Evolutionary conservation across 192 early-diverging fungal genomes (phyloP), one percentile per base, ranked within the genome.

Genomic region (Gaertneriomyces semiglobifer): DNA sequence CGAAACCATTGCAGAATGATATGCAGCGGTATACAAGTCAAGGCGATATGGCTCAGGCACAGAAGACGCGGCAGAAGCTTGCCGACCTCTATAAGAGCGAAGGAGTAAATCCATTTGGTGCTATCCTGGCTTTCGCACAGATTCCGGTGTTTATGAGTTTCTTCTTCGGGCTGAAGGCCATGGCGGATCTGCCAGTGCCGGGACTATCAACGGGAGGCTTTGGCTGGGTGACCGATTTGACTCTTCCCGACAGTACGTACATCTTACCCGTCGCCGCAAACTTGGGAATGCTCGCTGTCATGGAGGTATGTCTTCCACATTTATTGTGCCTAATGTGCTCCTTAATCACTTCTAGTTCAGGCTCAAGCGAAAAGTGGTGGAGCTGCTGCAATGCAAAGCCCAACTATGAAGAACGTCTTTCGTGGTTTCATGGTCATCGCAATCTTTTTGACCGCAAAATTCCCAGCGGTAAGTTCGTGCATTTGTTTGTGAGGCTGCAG

Each of bases 181-280:
- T 98, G 91, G 88, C 91, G 6, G 79, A 81, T 9, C 62, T 92
- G 16, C 88, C 90, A 10, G 88, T 95, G 4, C 90, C 94, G 12
- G 89, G 92, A 46, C 85, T 95, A 72, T 40, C 73, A 57, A 86
- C 81, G 3, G 92, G 90, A 16, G 93, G 94, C 39, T 51, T 88
- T 2, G 63, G 71, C 47, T 98, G 94, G 93, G 90, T 98, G 70
- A 84, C 83, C 4, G 88, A 98, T 78, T 66, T 98, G 81, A 81
- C 91, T 0, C 63, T 79, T 11, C 69, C 83, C 48, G 96, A 98
- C 71, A 93, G 93, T 40, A 85, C 81, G 16, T 91, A 86, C 62
- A 79, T 92, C 47, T 79, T 98, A 60, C 96, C 96, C 2, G 74
- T 88, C 8, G n/a, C 87, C 0, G 88, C 90, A 20, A 82, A 82